Evolutionary conservation across 495 filamentous ascomycete genomes (phyloP).

Genomic region (Hypoxylon rickii): DNA sequence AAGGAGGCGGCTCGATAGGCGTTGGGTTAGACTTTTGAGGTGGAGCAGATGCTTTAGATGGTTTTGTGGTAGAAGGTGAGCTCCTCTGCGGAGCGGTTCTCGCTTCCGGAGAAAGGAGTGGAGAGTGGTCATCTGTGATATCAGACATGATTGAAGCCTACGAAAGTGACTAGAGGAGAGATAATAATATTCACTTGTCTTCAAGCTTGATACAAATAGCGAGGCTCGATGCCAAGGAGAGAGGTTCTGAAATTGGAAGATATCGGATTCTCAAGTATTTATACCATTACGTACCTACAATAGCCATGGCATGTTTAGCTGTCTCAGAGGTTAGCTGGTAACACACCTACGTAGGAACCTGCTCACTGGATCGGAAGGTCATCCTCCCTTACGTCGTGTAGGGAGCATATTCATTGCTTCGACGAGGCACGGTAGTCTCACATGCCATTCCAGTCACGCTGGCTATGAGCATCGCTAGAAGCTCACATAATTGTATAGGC

Average conservation of each 20-base stretch:
- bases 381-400: conserved; percentile 11
- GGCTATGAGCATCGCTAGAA: background rate
- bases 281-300: too few relatives aligned
- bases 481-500: conserved; percentile 22
- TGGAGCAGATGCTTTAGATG: conserved; percentile 15
- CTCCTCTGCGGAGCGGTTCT: conserved; percentile 15
- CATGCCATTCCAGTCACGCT: conserved; percentile 6
- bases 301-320: too few relatives aligned
- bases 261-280: too few relatives aligned
- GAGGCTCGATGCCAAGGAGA: too few relatives aligned
- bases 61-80: conserved; percentile 13
- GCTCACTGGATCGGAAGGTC: conserved; percentile 14
- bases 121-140: conserved; percentile 27
- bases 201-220: too few relatives aligned
- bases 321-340: too few relatives aligned
- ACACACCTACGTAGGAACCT: background rate
- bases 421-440: conserved; percentile 6
- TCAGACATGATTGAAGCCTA: conserved; percentile 17
- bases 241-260: too few relatives aligned
- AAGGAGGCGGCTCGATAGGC: conserved; percentile 12
- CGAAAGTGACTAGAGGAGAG: too few relatives aligned
- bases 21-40: conserved; percentile 13
- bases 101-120: conserved; percentile 16
- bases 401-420: conserved; percentile 16
- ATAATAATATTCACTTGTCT: too few relatives aligned